phyloP scores from a whole-genome alignment of 345 rosid genomes.

The Salix suchowensis region DNA sequence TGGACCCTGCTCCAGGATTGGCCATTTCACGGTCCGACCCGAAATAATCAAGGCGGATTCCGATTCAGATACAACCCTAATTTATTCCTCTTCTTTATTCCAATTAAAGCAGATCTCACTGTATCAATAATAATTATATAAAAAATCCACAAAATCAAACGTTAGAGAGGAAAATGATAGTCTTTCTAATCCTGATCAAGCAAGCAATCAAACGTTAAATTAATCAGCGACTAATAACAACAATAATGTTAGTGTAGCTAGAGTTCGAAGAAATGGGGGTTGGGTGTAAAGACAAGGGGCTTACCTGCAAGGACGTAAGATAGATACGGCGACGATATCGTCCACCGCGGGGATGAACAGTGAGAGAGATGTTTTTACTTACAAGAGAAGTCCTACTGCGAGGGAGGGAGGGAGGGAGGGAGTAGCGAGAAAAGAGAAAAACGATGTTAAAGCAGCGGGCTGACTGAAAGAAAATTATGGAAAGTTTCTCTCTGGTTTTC shows the following conservation, averaged over 20 bases:
- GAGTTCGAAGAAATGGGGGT: neutral
- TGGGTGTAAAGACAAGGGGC: neutral
- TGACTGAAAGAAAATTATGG: neutral
- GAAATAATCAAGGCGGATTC: constrained; percentile 33
- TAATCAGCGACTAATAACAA: neutral
- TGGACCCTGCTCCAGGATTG: constrained; percentile 79
- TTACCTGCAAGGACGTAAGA: constrained; percentile 11
- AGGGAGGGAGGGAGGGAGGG: neutral
- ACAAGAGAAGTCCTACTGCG: constrained; percentile 15
- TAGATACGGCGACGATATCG: constrained; percentile 9
- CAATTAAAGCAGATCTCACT: constrained; percentile 10
- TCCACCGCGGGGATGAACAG: constrained; percentile 10
- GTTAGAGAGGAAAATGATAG: constrained; percentile 1
- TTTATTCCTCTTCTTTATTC: neutral
- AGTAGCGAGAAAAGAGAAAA: neutral
- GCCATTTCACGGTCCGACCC: constrained; percentile 67
- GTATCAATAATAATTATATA: neutral
- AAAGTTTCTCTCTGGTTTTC: neutral
- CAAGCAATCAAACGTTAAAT: neutral
- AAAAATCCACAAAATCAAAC: neutral
- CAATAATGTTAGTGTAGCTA: neutral
- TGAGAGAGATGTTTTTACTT: neutral
- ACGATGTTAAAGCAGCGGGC: neutral
- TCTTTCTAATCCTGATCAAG: constrained; percentile 10
- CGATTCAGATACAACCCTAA: constrained; percentile 31